Evolutionary conservation across 345 rosid genomes (phyloP).

Genomic region (Populus davidiana): DNA sequence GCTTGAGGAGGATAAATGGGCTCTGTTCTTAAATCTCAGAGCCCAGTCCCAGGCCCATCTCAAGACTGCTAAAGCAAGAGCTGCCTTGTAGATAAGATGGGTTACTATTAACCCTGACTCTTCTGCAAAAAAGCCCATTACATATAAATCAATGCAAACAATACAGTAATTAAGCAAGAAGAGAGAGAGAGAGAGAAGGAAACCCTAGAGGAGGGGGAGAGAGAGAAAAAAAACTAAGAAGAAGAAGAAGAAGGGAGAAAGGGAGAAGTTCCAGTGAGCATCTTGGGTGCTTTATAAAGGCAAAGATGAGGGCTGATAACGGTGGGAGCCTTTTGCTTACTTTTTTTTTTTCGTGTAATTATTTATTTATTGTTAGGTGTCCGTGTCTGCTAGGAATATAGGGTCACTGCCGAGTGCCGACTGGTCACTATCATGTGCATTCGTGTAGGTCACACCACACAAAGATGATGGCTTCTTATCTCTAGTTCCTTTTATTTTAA

Average conservation of each 20-base stretch:
- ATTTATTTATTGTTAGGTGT: neutral
- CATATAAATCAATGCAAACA: neutral
- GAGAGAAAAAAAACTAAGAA: neutral
- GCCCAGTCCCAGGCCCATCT: conserved; percentile 73
- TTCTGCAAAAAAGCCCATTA: conserved; percentile 64
- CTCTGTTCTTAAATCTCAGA: conserved; percentile 45
- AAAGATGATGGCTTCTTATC: neutral
- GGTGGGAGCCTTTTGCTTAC: conserved; percentile 4
- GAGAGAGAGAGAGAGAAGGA: neutral
- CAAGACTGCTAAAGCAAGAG: conserved; percentile 55
- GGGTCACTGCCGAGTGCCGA: neutral
- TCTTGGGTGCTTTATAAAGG: conserved; percentile 21
- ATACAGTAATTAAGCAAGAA: neutral
- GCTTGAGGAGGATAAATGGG: neutral
- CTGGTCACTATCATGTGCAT: conserved; percentile 11
- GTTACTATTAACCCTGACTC: conserved; percentile 53
- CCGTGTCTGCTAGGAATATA: conserved; percentile 1
- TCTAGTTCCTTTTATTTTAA: neutral
- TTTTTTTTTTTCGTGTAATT: neutral
- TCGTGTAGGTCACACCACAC: neutral
- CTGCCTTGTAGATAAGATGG: conserved; percentile 72
- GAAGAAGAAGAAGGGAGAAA: conserved; percentile 2
- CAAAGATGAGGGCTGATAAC: neutral
- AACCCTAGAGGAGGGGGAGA: neutral
- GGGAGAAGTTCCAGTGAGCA: conserved; percentile 22